Base-by-base conservation (phyloP, 106 monocot genomes). In the Allium fistulosum region DNA sequence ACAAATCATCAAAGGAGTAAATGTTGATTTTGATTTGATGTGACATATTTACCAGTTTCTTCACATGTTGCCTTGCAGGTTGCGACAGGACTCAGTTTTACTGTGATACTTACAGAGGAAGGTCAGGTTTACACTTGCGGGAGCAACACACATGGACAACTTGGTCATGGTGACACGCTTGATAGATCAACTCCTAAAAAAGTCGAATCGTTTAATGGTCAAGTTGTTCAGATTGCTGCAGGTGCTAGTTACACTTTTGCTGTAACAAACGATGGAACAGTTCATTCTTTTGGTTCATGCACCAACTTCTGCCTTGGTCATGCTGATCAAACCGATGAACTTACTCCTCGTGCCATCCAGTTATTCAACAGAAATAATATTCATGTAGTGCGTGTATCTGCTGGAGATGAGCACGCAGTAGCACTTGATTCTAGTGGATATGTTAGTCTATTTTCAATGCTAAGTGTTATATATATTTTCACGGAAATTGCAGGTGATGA, bases 321-420 rank as follows among this genome's bases (percentile, higher is more conserved):
- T 73, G 96, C 88, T 17, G 92, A 92, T 77, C 92, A 91, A 68
- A 91, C 83, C 18, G 78, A 97, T 70, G 88, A 89, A 68, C 84
- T 92, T 77, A 69, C 71, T 73, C 96, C 96, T 10, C 85, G 82
- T 65, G 80, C 80, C 10, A 82, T 97, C 50, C 78, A 97, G 37
- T 83, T 80, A 56, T 88, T 97, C 70, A 84, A 77, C 57, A 83
- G 74, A 69, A 83, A 71, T 48, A 88, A 86, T 63, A 76, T 89
- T 73, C 86, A 92, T 77, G 63, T 97, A 18, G 78, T 92, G 26
- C 88, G 88, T 18, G 82, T 97, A 5, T 97, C 96, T 66, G 88
- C 96, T 61, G 96, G 92, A 4, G 96, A 97, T 82, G 96, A 97
- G 70, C 96, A 97, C 89, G 96, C 88, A 18, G 96, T 97, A 10